A percentile compares a stretch with the other conserved stretches of the same genome.
Evolutionary conservation across 345 rosid species (phyloP).

Genomic region (Salix viminalis): DNA sequence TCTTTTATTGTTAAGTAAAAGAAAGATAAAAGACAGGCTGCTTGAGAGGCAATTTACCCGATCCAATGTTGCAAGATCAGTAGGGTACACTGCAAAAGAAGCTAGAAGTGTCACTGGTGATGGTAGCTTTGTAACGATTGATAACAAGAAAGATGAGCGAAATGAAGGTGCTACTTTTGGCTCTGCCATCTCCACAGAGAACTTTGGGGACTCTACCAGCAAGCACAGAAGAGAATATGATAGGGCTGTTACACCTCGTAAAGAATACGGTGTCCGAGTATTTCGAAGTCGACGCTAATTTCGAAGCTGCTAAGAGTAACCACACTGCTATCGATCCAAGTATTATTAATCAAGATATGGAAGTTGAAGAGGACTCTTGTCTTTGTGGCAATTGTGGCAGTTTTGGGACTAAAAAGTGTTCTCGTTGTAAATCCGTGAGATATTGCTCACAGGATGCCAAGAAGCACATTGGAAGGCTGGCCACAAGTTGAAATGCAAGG

Average conservation of each 20-base stretch:
- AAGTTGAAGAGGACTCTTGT: no score
- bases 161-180: conserved; percentile 5
- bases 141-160: conserved; percentile 11
- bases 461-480: no score
- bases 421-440: no score
- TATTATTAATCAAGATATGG: no score
- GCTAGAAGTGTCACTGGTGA: conserved; percentile 20
- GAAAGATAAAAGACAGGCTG: conserved; percentile 25
- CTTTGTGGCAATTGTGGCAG: no score
- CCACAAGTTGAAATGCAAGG: no score
- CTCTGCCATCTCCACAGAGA: conserved; percentile 9
- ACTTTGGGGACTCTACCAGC: conserved; percentile 16
- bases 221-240: conserved; percentile 19
- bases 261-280: neutral
- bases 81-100: conserved; percentile 11
- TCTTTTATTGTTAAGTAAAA: conserved; percentile 40
- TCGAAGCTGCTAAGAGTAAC: no score
- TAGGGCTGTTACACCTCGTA: neutral
- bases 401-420: no score
- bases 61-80: conserved; percentile 15
- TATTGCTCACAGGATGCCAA: no score
- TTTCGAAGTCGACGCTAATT: neutral
- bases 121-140: neutral
- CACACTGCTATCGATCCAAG: neutral
- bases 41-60: conserved; percentile 6